Conservation (phyloP, 257 asterid genomes). For the Ilex asprella region DNA sequence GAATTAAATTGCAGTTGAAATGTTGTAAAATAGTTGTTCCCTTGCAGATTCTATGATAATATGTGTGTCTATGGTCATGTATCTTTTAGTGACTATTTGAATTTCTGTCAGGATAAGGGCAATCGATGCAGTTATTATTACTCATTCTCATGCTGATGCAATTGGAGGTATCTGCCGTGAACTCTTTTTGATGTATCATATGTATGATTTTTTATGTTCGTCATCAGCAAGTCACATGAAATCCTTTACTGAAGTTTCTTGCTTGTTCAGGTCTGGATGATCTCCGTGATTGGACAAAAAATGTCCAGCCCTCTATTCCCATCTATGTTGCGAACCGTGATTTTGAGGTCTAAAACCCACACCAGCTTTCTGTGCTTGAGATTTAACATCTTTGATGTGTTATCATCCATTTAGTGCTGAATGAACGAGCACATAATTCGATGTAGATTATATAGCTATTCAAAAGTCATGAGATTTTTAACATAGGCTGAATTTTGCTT, state of each 20-base stretch:
- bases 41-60: no score
- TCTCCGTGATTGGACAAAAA: conserved; percentile 99
- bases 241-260: conserved; percentile 6
- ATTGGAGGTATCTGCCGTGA: conserved; percentile 87
- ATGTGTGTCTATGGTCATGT: conserved; percentile 9
- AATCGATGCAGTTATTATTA: conserved; percentile 90
- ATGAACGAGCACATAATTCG: no score
- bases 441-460: no score
- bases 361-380: no score
- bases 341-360: conserved; percentile 59
- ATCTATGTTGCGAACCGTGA: conserved; percentile 89
- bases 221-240: conserved; percentile 1
- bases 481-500: no score
- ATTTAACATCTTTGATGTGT: no score
- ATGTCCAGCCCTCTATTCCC: conserved; percentile 78
- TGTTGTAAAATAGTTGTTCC: no score
- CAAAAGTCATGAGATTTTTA: no score
- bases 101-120: conserved; percentile 90
- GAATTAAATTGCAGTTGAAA: no score
- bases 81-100: conserved; percentile 39
- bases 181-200: conserved; percentile 22
- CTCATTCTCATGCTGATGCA: conserved; percentile 99
- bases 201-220: conserved; percentile 19
- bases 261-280: conserved; percentile 79
- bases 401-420: no score